Base-by-base conservation (phyloP, 495 filamentous ascomycete species). In the Hypoxylon lienhwacheense region DNA sequence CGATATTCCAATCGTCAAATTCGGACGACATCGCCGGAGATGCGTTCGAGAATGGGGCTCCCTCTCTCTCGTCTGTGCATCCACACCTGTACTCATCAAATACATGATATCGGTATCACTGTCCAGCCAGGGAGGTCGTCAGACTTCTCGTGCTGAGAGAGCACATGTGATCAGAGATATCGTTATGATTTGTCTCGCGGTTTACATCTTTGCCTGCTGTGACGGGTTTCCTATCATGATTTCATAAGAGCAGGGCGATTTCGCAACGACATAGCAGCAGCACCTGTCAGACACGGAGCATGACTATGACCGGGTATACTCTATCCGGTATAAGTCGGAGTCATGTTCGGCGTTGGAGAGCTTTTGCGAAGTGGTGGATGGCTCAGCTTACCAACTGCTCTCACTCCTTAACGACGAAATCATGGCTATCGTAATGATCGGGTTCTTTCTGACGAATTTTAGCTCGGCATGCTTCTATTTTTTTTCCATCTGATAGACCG, bases 311-410 rank as follows among this genome's bases (percentile, higher is more conserved):
- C 58, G 29, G 49, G 54, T 19, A 40, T 55, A 26, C n/a, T 55
- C 36, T 43, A 53, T 7, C 52, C 41, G 29, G 56, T 55, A 45
- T 19, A 71, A 34, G 65, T 65, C 47, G 45, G 40, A 20, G 61
- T 47, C 3, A 35, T 61, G 25, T 66, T 57, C 45, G 52, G 55
- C 11, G 4, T 5, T 66, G 66, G 20, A 61, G 61, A 17, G 70
- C 64, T 17, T 68, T 58, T 66, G 63, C 71, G 47, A 70, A 31
- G 70, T 69, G 20, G 70, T 70, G 62, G 44, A 40, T 10, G 55
- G 69, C 31, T 61, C 65, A 24, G 40, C 41, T 8, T 51, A 35
- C 34, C 50, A 61, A 42, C 55, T 70, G 33, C 66, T 66, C 10
- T 48, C 52, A 4, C 52, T 66, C 8, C 61, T 71, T 33, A 59